Evolutionary conservation across 768 basidiomycete genomes (phyloP).

Genomic region (Sporobolomyces phaffii): DNA sequence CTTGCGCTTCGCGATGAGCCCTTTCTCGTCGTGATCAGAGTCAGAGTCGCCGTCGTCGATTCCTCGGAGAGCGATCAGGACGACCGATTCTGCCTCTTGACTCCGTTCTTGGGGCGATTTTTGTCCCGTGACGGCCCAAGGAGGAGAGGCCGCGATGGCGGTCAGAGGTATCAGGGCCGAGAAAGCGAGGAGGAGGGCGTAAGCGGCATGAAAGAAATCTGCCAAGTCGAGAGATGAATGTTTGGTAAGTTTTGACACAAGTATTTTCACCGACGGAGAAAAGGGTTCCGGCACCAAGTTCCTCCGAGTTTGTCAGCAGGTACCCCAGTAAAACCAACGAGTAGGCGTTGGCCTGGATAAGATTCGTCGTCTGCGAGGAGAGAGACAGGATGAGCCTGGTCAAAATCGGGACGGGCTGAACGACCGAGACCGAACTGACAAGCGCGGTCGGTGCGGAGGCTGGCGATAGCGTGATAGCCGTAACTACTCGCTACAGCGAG

Average conservation of each 20-base stretch:
- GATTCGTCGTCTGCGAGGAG: not conserved
- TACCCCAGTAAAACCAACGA: conserved; percentile 14
- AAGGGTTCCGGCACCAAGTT: no score
- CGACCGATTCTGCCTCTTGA: not conserved
- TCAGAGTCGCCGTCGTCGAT: conserved; percentile 1
- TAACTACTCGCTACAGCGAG: not conserved
- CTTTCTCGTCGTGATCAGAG: not conserved
- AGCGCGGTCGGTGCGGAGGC: conserved; percentile 2
- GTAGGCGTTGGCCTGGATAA: conserved; percentile 27
- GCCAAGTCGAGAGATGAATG: no score
- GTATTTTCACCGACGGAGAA: no score
- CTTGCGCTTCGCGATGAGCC: not conserved
- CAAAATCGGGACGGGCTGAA: no score
- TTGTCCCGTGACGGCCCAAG: conserved; percentile 26
- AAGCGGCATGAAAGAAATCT: conserved; percentile 32
- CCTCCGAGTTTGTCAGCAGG: not conserved
- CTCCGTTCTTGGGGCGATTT: conserved; percentile 19
- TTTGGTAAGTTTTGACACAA: no score
- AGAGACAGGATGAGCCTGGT: no score
- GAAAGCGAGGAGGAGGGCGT: conserved; percentile 24
- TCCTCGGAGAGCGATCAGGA: not conserved
- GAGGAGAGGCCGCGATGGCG: conserved; percentile 19
- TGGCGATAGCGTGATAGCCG: conserved; percentile 21
- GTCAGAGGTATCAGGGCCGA: conserved; percentile 21
- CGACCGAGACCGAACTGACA: not conserved